Percentiles rank a stretch among this genome's conserved stretches.
Evolutionary conservation across 768 basidiomycete species (phyloP).

Genomic region (Rubroboletus pulcherrimus): DNA sequence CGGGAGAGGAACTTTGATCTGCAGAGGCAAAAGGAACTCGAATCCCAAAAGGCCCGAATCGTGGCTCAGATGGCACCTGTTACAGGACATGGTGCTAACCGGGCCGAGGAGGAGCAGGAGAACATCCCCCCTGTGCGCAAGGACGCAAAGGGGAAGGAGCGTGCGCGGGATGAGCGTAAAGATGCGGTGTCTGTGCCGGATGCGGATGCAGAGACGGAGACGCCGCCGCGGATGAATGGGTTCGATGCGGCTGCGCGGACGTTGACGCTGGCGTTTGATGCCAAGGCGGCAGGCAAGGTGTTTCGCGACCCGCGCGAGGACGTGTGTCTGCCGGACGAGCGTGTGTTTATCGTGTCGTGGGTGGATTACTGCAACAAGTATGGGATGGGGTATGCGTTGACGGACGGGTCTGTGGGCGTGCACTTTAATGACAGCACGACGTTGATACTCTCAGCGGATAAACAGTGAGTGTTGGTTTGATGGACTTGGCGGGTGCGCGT

Average conservation of each 20-base stretch:
- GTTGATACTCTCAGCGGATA: conserved; percentile 80
- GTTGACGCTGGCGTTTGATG: conserved; percentile 61
- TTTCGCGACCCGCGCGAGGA: conserved; percentile 65
- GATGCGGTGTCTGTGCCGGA: conserved; percentile 10
- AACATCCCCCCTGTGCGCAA: conserved; percentile 31
- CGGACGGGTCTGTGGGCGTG: conserved; percentile 91
- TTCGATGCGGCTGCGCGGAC: conserved; percentile 65
- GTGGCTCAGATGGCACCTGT: conserved; percentile 88
- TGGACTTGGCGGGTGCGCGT: background rate
- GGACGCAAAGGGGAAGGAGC: conserved; percentile 32
- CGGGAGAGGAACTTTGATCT: conserved; percentile 39
- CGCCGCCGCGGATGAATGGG: conserved; percentile 41
- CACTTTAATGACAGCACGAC: conserved; percentile 96
- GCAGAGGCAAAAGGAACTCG: conserved; percentile 67
- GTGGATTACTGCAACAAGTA: conserved; percentile 99
- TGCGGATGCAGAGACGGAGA: conserved; percentile 20
- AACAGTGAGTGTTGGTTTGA: conserved; percentile 53
- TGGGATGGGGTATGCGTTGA: conserved; percentile 98
- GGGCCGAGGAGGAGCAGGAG: conserved; percentile 34
- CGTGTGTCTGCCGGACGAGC: conserved; percentile 54
- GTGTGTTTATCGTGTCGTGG: conserved; percentile 96
- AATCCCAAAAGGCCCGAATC: conserved; percentile 88
- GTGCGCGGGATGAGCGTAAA: conserved; percentile 22
- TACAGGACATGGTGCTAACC: conserved; percentile 24
- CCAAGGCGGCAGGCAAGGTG: conserved; percentile 56